phyloP scores from a whole-genome alignment of 1,139 yeast species.

The Pichia kudriavzevii region DNA sequence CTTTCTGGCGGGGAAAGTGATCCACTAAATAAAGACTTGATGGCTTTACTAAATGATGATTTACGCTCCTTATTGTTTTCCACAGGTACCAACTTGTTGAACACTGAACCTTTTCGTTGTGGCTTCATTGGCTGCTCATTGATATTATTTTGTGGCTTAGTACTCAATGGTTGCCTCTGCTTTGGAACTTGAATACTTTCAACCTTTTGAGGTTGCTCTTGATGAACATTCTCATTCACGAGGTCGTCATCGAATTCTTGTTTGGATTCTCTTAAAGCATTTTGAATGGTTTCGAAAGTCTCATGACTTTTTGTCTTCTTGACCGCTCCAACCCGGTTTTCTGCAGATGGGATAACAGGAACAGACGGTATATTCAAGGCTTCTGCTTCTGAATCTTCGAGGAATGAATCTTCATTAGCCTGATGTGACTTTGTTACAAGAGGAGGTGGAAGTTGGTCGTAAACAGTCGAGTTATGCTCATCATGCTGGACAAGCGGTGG shows the following conservation, averaged over 20 bases:
- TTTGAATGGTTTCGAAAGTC: slow-evolving; percentile 21
- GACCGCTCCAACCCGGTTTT: no score
- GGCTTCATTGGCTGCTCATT: slow-evolving; percentile 3
- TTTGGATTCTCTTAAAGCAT: slow-evolving; percentile 14
- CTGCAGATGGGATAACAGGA: no score
- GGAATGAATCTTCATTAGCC: no score
- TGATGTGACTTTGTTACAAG: slow-evolving; percentile 24
- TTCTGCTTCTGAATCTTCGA: no score
- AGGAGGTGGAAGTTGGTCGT: slow-evolving; percentile 8
- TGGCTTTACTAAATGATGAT: slow-evolving; percentile 23
- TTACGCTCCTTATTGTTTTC: slow-evolving; percentile 22
- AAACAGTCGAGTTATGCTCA: slow-evolving; percentile 14
- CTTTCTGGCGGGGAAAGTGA: slow-evolving; percentile 19
- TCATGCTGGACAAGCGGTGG: not conserved
- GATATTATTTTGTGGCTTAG: slow-evolving; percentile 23
- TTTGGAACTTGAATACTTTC: no score
- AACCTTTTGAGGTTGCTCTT: not conserved
- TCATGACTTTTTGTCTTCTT: slow-evolving; percentile 16
- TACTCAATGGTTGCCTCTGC: slow-evolving; percentile 30
- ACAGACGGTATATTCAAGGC: no score
- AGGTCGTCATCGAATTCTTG: slow-evolving; percentile 12
- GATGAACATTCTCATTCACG: not conserved
- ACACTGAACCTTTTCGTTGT: slow-evolving; percentile 39
- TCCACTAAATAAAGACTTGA: slow-evolving; percentile 29
- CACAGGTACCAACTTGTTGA: slow-evolving; percentile 48